Conservation (phyloP, 139 green algal genomes). For the Limnomonas spitsbergensis region DNA sequence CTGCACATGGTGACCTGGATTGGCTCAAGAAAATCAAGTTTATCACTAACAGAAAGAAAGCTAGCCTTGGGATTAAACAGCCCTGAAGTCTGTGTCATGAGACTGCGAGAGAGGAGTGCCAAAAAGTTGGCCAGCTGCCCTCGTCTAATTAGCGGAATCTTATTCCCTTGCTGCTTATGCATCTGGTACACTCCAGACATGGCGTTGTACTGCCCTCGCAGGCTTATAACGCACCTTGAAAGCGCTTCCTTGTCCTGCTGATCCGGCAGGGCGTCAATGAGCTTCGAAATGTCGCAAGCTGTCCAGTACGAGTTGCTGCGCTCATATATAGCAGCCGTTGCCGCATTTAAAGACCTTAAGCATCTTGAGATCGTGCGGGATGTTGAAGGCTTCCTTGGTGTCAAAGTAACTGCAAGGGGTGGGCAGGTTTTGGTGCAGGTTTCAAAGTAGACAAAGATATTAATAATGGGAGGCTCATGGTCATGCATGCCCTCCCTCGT, state of each 20-base stretch:
- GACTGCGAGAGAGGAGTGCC: too few species aligned
- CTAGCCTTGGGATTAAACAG: too few species aligned
- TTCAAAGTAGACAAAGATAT: too few species aligned
- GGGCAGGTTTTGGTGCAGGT: too few species aligned
- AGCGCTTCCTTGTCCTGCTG: not conserved
- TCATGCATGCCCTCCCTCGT: too few species aligned
- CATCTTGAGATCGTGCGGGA: slow-evolving; percentile 27
- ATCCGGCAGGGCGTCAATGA: slow-evolving; percentile 2
- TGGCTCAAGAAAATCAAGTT: too few species aligned
- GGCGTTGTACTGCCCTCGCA: not conserved
- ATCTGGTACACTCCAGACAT: not conserved
- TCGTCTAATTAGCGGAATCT: not conserved
- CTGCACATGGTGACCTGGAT: too few species aligned
- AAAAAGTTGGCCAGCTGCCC: too few species aligned
- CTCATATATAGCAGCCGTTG: slow-evolving; percentile 2
- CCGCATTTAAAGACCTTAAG: slow-evolving; percentile 23
- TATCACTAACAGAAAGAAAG: too few species aligned
- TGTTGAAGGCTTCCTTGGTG: slow-evolving; percentile 21
- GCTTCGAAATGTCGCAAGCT: not conserved
- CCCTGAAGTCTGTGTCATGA: too few species aligned
- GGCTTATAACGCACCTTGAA: not conserved
- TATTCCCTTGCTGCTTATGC: not conserved
- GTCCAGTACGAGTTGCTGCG: slow-evolving; percentile 20
- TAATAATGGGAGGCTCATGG: too few species aligned
- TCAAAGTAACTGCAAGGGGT: not conserved